A percentile compares a stretch with the other conserved stretches of the same genome.
These are phyloP conservation scores for Aspergillus terreus DNA, from an alignment of 2,329 filamentous ascomycete species.

Conservation along the genomic window DNA sequence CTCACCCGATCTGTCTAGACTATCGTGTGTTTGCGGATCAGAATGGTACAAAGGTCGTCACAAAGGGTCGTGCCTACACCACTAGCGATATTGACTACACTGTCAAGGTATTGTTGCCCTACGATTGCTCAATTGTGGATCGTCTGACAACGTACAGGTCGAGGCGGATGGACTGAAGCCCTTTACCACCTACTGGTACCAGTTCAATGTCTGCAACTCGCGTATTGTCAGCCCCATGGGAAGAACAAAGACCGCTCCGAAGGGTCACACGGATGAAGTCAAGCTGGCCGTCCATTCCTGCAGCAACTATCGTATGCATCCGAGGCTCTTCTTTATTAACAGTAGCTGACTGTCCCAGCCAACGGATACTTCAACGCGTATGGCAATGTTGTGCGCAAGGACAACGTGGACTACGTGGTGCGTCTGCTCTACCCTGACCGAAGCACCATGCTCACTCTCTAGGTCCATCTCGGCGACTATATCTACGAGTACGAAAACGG, in stretches of 20 bases:
- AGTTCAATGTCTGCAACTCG: slow-evolving; percentile 65
- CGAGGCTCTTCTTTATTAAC: background rate
- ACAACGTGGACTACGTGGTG: slow-evolving; percentile 58
- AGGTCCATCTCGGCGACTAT: slow-evolving; percentile 54
- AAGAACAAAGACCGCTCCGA: slow-evolving; percentile 66
- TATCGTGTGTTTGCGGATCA: slow-evolving; percentile 51
- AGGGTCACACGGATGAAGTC: slow-evolving; percentile 51
- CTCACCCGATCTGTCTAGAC: slow-evolving; percentile 55
- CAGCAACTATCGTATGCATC: slow-evolving; percentile 58
- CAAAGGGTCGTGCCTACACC: slow-evolving; percentile 61
- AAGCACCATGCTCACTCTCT: background rate
- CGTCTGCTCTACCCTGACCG: background rate
- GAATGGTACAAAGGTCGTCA: slow-evolving; percentile 40
- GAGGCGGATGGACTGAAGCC: slow-evolving; percentile 61
- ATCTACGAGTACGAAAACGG: slow-evolving; percentile 60
- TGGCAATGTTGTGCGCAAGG: slow-evolving; percentile 57
- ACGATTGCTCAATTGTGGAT: background rate
- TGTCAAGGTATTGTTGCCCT: slow-evolving; percentile 54
- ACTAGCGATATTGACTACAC: slow-evolving; percentile 73
- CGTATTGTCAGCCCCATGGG: slow-evolving; percentile 60
- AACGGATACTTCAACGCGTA: slow-evolving; percentile 60
- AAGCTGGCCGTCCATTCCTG: slow-evolving; percentile 69
- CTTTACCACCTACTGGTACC: slow-evolving; percentile 63
- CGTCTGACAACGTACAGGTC: slow-evolving; percentile 3
- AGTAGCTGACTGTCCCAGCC: slow-evolving; percentile 26